Evolutionary conservation across 2,329 filamentous ascomycete genomes (phyloP).

Genomic region (Aureobasidium melanogenum): DNA sequence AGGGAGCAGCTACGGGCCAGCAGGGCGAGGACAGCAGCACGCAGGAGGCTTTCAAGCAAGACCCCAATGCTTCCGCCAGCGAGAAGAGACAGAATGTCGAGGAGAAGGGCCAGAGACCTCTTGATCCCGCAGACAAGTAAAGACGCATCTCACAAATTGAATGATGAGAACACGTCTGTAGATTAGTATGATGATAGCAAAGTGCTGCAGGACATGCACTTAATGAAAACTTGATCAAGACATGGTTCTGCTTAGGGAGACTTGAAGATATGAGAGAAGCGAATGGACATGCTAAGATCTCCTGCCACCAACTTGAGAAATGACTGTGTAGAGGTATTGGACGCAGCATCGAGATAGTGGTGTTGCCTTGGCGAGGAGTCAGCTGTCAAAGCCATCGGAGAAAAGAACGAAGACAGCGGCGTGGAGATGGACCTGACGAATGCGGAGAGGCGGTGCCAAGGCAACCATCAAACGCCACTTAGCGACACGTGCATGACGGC

Average conservation of each 20-base stretch:
- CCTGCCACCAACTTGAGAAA: neutral
- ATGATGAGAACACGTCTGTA: neutral
- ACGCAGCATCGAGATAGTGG: neutral
- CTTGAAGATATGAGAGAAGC: no score
- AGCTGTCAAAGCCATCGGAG: neutral
- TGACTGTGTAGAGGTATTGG: neutral
- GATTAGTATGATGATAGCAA: neutral
- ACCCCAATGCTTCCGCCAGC: constrained; percentile 15
- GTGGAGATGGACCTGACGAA: neutral
- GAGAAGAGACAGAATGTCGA: constrained; percentile 18
- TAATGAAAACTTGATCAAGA: neutral
- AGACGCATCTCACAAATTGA: no score
- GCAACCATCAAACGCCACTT: neutral
- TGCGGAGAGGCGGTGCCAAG: constrained; percentile 5
- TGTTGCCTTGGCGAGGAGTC: neutral
- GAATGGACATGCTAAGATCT: no score
- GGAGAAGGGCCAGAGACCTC: constrained; percentile 17
- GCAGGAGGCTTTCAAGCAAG: constrained; percentile 21
- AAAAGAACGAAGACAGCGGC: neutral
- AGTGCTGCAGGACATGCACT: neutral
- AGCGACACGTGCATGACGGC: neutral
- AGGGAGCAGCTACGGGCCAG: neutral
- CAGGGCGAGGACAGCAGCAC: constrained; percentile 26
- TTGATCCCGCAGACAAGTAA: constrained; percentile 18
- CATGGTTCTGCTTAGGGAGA: no score